Evolutionary conservation across 371 early-diverging fungal species (phyloP).

Genomic region (Mortierella sp.): DNA sequence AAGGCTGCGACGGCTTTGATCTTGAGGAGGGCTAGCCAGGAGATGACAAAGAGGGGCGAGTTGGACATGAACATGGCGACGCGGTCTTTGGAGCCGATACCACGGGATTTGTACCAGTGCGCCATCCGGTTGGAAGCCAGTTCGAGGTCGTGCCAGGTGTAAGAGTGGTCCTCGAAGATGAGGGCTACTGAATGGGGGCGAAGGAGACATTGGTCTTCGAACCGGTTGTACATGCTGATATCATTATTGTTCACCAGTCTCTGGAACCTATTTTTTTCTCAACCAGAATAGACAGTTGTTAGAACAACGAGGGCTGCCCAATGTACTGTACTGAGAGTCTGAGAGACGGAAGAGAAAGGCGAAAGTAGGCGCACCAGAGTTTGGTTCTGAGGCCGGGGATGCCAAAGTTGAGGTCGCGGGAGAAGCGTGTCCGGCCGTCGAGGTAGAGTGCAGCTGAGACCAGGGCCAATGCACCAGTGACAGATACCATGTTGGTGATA

Average conservation of each 20-base stretch:
- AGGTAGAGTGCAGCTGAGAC: constrained; percentile 20
- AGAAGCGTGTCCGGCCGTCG: constrained; percentile 27
- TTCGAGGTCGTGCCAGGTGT: constrained; percentile 51
- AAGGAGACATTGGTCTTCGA: constrained; percentile 31
- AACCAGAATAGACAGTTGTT: not conserved
- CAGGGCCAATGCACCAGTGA: constrained; percentile 20
- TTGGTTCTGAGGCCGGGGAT: constrained; percentile 20
- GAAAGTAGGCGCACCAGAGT: not conserved
- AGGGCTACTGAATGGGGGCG: constrained; percentile 30
- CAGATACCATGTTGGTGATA: constrained; percentile 14
- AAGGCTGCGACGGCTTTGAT: constrained; percentile 34
- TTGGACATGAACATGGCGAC: constrained; percentile 53
- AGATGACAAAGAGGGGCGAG: constrained; percentile 36
- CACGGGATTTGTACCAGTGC: constrained; percentile 42
- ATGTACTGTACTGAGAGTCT: not conserved
- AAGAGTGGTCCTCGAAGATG: constrained; percentile 38
- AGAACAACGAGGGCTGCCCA: not conserved
- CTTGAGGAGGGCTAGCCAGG: constrained; percentile 52
- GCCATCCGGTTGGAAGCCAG: constrained; percentile 42
- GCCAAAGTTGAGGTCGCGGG: constrained; percentile 23
- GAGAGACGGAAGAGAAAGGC: not conserved
- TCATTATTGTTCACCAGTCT: not conserved
- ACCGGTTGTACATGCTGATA: constrained; percentile 40
- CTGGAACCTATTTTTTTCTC: constrained; percentile 17
- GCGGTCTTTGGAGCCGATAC: constrained; percentile 29